Evolutionary conservation across 2,329 filamentous ascomycete genomes (phyloP).

Genomic region (Claviceps sp.): DNA sequence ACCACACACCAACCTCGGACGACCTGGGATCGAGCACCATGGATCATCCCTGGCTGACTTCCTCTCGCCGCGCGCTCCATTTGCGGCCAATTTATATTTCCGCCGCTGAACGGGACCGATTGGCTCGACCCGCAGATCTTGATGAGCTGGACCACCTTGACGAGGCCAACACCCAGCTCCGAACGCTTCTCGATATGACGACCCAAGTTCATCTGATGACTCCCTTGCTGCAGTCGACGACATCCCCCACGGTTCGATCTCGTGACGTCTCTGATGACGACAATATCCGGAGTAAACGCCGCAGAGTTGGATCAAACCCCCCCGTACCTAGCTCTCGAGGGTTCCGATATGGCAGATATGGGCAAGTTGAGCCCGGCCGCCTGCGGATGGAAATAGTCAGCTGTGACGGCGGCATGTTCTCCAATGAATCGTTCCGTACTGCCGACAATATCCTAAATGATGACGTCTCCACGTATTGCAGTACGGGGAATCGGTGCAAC

Average conservation of each 20-base stretch:
- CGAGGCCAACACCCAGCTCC: constrained; percentile 30
- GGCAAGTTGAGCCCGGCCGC: constrained; percentile 71
- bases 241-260: constrained; percentile 22
- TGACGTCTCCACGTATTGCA: constrained; percentile 80
- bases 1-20: constrained; percentile 13
- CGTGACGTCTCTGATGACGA: constrained; percentile 32
- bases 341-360: constrained; percentile 74
- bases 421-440: constrained; percentile 49
- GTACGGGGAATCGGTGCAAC: constrained; percentile 76
- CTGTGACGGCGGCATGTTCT: constrained; percentile 69
- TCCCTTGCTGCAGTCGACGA: constrained; percentile 16
- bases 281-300: constrained; percentile 47
- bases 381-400: constrained; percentile 79
- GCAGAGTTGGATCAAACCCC: constrained; percentile 56
- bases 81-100: constrained; percentile 12
- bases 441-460: constrained; percentile 74
- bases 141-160: constrained; percentile 27
- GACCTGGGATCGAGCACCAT: constrained; percentile 15
- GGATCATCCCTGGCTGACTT: constrained; percentile 15
- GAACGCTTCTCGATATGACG: constrained; percentile 28
- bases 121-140: constrained; percentile 14
- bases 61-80: constrained; percentile 13
- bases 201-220: constrained; percentile 16
- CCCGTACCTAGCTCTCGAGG: constrained; percentile 34
- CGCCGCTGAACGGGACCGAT: neutral